phyloP scores from a whole-genome alignment of 257 asterid genomes.

The Voacanga thouarsii region DNA sequence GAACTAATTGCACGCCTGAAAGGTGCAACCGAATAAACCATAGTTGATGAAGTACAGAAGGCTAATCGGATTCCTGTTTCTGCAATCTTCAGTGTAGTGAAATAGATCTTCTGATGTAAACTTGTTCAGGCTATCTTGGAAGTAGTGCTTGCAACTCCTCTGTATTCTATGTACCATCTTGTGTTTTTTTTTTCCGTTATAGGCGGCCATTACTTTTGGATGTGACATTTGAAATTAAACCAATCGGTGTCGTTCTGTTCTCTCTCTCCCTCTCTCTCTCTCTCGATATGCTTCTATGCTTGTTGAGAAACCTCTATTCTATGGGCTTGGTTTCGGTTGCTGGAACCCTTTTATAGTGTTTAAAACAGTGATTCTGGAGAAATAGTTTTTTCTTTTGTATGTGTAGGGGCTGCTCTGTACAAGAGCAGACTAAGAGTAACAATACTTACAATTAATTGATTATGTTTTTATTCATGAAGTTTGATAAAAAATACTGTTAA shows the following conservation, averaged over 20 bases:
- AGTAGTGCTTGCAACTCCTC: not conserved
- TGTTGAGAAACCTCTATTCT: no score
- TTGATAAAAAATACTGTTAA: no score
- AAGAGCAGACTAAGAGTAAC: no score
- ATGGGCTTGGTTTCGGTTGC: no score
- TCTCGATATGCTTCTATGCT: no score
- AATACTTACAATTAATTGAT: no score
- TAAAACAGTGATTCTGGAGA: no score
- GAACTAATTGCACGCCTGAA: conserved; percentile 62
- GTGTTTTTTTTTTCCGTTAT: not conserved
- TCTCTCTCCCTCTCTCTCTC: no score
- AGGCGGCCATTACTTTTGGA: not conserved
- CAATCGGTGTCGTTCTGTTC: not conserved
- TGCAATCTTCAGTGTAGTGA: conserved; percentile 18
- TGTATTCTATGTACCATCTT: not conserved
- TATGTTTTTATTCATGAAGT: no score
- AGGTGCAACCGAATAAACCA: conserved; percentile 31
- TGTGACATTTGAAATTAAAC: not conserved
- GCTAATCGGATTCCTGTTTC: conserved; percentile 15
- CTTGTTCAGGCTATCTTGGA: not conserved
- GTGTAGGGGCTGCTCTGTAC: no score
- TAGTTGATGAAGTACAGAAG: conserved; percentile 13
- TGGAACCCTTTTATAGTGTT: no score
- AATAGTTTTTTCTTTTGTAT: no score
- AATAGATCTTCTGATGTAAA: conserved; percentile 19